A percentile compares a stretch with the other conserved stretches of the same genome.
phyloP scores from a whole-genome alignment of 2,329 filamentous ascomycete species.

The Aureobasidium sp. region DNA sequence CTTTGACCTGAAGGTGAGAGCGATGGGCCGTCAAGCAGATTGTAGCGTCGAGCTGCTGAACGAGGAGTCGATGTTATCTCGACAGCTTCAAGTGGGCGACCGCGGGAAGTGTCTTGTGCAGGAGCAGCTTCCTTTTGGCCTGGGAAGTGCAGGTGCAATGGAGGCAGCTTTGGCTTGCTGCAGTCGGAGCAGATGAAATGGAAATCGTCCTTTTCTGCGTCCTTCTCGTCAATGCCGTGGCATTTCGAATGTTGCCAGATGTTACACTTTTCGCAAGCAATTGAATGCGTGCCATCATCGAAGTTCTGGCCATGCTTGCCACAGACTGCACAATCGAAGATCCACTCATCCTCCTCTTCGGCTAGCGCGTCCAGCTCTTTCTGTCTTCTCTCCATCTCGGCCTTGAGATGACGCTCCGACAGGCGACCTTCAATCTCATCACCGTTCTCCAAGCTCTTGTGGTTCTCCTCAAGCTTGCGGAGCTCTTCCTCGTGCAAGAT shows the following conservation, averaged over 20 bases:
- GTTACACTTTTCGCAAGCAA: constrained; percentile 88
- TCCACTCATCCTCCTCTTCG: constrained; percentile 72
- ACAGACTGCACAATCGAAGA: constrained; percentile 85
- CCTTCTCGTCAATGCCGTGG: constrained; percentile 66
- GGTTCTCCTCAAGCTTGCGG: constrained; percentile 67
- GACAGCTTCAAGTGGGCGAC: constrained; percentile 17
- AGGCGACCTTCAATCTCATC: constrained; percentile 37
- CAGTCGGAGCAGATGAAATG: constrained; percentile 79
- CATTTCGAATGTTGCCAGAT: constrained; percentile 98
- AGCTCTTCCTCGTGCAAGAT: constrained; percentile 82
- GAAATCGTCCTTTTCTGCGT: constrained; percentile 79
- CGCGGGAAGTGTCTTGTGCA: constrained; percentile 14
- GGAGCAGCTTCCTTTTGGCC: neutral
- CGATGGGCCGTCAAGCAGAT: constrained; percentile 25
- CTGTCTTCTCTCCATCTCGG: constrained; percentile 71
- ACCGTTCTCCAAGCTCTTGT: constrained; percentile 45
- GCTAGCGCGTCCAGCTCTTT: constrained; percentile 65
- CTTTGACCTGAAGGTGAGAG: constrained; percentile 37
- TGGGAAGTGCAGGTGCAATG: constrained; percentile 43
- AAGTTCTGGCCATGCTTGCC: constrained; percentile 79
- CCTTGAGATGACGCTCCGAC: constrained; percentile 73
- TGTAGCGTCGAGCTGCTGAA: constrained; percentile 13
- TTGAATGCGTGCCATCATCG: constrained; percentile 87
- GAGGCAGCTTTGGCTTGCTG: constrained; percentile 56
- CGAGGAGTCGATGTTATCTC: constrained; percentile 14